Evolutionary conservation across 306 rosid species (phyloP).

Genomic region (Cicer arietinum): DNA sequence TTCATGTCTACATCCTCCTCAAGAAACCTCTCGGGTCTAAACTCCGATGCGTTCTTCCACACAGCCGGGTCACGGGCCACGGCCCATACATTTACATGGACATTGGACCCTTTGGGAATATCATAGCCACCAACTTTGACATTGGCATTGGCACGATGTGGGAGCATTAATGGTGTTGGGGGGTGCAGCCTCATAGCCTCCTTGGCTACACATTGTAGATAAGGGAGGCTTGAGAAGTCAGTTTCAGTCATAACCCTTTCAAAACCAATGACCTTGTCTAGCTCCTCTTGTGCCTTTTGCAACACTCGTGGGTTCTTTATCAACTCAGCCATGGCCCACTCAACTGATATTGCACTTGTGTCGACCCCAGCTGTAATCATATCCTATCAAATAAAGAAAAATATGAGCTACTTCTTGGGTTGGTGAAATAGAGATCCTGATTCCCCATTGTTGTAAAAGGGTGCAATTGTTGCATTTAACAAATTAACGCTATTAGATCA

Average conservation of each 20-base stretch:
- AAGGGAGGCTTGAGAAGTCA: slow-evolving; percentile 74
- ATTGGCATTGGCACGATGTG: slow-evolving; percentile 73
- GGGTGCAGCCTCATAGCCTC: slow-evolving; percentile 87
- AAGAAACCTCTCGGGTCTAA: slow-evolving; percentile 81
- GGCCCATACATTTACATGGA: slow-evolving; percentile 91
- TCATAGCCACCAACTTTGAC: slow-evolving; percentile 88
- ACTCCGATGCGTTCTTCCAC: slow-evolving; percentile 73
- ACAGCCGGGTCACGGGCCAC: slow-evolving; percentile 72
- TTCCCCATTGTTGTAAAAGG: background rate
- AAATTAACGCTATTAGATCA: background rate
- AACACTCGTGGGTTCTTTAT: slow-evolving; percentile 80
- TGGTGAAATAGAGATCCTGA: background rate
- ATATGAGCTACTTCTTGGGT: background rate
- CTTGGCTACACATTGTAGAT: slow-evolving; percentile 78
- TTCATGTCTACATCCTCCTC: slow-evolving; percentile 96
- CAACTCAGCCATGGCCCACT: slow-evolving; percentile 93
- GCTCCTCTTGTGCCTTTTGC: slow-evolving; percentile 81
- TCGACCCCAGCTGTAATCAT: slow-evolving; percentile 94
- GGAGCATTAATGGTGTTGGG: slow-evolving; percentile 94
- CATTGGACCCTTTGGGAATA: slow-evolving; percentile 82
- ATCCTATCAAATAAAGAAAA: slow-evolving; percentile 53
- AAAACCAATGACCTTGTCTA: slow-evolving; percentile 69
- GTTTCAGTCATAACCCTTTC: slow-evolving; percentile 68
- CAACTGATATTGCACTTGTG: slow-evolving; percentile 75
- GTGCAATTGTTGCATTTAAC: background rate